phyloP scores from a whole-genome alignment of 2,329 filamentous ascomycete genomes.

The Talaromyces sp. region DNA sequence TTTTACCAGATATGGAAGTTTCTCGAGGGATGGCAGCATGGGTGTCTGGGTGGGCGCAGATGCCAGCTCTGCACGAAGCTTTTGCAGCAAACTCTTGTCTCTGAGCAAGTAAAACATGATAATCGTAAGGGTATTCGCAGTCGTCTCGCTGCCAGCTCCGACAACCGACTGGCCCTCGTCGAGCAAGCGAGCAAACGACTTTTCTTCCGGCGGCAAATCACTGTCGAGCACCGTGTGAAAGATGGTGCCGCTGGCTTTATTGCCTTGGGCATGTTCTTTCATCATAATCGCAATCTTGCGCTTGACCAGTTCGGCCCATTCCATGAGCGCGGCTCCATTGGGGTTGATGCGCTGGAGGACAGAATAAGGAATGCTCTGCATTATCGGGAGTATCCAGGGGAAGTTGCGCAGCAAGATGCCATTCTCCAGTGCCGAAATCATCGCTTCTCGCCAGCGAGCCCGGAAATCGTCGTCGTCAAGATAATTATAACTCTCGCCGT shows the following conservation, averaged over 20 bases:
- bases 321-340: slow-evolving; percentile 7
- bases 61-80: slow-evolving; percentile 24
- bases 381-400: slow-evolving; percentile 3
- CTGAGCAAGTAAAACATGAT: slow-evolving; percentile 26
- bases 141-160: slow-evolving; percentile 32
- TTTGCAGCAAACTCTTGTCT: slow-evolving; percentile 15
- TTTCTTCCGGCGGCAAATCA: slow-evolving; percentile 30
- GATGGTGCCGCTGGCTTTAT: slow-evolving; percentile 15
- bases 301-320: slow-evolving; percentile 8
- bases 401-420: slow-evolving; percentile 8
- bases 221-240: slow-evolving; percentile 30
- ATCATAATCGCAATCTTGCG: neutral
- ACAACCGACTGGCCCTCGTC: slow-evolving; percentile 27
- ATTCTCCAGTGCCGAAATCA: slow-evolving; percentile 15
- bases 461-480: slow-evolving; percentile 25
- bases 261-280: neutral
- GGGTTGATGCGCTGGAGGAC: slow-evolving; percentile 8
- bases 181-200: slow-evolving; percentile 24
- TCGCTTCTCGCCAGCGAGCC: slow-evolving; percentile 17
- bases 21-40: slow-evolving; percentile 30
- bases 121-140: slow-evolving; percentile 24
- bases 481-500: slow-evolving; percentile 27
- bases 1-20: slow-evolving; percentile 33
- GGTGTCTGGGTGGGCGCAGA: slow-evolving; percentile 17
- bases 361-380: slow-evolving; percentile 5